Conservation (phyloP, 345 rosid species). For the Clausena lansium region DNA sequence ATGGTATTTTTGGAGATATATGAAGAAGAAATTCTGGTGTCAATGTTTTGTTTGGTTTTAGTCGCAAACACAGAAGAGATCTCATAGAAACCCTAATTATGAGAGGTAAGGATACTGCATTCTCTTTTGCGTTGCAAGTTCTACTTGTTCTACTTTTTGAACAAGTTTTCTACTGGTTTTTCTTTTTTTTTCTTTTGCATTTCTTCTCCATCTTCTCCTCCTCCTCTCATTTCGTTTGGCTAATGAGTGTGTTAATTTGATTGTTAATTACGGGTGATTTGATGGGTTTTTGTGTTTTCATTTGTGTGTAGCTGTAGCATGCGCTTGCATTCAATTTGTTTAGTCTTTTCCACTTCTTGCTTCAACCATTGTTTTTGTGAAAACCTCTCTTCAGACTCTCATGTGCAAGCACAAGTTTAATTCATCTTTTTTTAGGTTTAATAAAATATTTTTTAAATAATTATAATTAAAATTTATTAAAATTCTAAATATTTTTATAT, state of each 20-base stretch:
- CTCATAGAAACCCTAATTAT: background rate
- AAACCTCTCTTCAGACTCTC: too few relatives aligned
- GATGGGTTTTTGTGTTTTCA: background rate
- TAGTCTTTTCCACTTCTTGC: background rate
- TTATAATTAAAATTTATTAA: too few relatives aligned
- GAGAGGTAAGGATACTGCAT: constrained; percentile 9
- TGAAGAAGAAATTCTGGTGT: background rate
- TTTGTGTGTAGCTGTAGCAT: background rate
- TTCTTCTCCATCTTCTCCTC: too few relatives aligned
- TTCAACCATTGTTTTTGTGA: too few relatives aligned
- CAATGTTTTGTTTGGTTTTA: background rate
- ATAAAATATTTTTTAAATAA: too few relatives aligned
- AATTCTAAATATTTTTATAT: too few relatives aligned
- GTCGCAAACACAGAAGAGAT: background rate
- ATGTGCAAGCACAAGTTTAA: background rate
- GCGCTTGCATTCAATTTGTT: background rate
- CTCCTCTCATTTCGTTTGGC: too few relatives aligned
- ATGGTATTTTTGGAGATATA: background rate
- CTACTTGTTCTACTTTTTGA: background rate
- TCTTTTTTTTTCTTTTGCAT: too few relatives aligned
- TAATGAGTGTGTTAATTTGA: background rate
- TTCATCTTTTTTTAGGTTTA: background rate
- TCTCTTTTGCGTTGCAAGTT: background rate
- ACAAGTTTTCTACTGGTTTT: background rate
- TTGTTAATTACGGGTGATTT: background rate